These are phyloP conservation scores for Trametes maxima DNA, from an alignment of 768 basidiomycete genomes.

Conservation along the genomic window DNA sequence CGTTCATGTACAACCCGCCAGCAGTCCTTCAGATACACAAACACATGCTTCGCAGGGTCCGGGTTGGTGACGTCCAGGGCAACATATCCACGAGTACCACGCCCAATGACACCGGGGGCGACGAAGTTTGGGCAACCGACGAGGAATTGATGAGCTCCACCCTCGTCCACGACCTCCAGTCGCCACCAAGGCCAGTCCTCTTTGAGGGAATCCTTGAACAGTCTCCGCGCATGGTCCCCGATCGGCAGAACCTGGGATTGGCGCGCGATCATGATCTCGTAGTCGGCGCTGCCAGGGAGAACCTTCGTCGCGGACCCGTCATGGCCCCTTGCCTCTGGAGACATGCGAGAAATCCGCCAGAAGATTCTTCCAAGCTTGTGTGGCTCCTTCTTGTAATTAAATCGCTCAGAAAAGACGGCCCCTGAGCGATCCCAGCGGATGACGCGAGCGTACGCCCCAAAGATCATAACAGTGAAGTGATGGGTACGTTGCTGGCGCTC, in stretches of 20 bases:
- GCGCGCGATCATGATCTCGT: too few species aligned
- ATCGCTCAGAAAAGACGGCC: neutral
- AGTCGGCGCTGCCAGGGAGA: too few species aligned
- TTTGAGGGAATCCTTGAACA: neutral
- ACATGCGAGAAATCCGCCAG: neutral
- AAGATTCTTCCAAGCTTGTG: too few species aligned
- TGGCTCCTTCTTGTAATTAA: neutral
- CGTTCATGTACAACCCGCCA: conserved; percentile 3
- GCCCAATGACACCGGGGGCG: neutral
- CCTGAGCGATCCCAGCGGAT: conserved; percentile 3
- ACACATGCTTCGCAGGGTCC: neutral
- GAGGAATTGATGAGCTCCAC: neutral
- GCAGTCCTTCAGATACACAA: neutral
- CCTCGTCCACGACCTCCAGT: neutral
- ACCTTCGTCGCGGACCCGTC: too few species aligned
- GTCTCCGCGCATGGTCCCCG: neutral
- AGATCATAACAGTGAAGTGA: neutral
- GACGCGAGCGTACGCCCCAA: neutral
- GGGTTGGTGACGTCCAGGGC: neutral
- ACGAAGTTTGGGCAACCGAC: neutral
- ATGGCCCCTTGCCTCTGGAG: neutral
- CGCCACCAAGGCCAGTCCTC: neutral
- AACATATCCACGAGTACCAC: neutral
- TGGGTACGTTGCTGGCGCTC: neutral
- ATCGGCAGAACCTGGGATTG: neutral